Conservation (phyloP, 345 rosid genomes). For the Rhodamnia argentea region DNA sequence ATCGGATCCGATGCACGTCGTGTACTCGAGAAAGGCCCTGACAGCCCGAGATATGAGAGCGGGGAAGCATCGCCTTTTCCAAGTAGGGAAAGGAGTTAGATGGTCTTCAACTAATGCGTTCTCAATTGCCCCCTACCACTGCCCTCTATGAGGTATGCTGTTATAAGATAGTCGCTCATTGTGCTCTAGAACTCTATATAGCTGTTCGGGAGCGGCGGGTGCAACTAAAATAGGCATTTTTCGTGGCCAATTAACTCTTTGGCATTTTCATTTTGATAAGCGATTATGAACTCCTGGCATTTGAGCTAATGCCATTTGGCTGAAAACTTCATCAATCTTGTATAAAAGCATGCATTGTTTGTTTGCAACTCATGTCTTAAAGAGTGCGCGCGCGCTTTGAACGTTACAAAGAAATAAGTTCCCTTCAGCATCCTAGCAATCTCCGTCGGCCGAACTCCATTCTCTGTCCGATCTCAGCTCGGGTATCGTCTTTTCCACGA, state of each 20-base stretch:
- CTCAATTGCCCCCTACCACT: not conserved
- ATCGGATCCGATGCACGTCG: constrained; percentile 78
- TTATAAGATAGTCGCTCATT: not conserved
- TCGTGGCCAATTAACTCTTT: not conserved
- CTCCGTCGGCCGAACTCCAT: not conserved
- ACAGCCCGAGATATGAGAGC: constrained; percentile 16
- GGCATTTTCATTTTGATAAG: no score
- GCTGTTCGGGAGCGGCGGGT: not conserved
- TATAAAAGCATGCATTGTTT: not conserved
- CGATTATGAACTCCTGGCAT: no score
- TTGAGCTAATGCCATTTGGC: not conserved
- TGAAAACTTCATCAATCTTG: not conserved
- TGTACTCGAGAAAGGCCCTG: constrained; percentile 58
- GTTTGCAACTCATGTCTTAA: not conserved
- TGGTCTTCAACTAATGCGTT: not conserved
- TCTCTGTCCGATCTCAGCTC: not conserved
- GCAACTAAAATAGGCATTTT: not conserved
- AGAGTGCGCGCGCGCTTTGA: not conserved
- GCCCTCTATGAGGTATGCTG: not conserved
- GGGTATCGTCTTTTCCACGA: not conserved
- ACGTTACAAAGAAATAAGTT: not conserved
- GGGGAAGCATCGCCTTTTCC: not conserved
- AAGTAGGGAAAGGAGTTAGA: not conserved
- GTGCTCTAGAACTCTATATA: not conserved
- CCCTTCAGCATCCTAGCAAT: not conserved